These are phyloP conservation scores for Capronia epimyces DNA, from an alignment of 2,329 filamentous ascomycete genomes.

Conservation along the genomic window DNA sequence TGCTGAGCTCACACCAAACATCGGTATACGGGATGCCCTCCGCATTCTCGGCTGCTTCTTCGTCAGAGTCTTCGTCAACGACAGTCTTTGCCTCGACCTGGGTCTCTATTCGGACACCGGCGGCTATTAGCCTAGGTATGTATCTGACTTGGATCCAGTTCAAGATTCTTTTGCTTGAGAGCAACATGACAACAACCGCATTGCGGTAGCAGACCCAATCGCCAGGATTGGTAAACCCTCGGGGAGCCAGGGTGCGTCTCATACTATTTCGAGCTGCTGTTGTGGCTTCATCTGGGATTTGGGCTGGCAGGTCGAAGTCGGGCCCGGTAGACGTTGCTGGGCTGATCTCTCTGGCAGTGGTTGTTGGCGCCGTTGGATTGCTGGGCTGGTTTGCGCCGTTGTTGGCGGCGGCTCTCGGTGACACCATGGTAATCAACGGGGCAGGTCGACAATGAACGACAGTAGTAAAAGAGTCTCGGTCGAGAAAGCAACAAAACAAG, in stretches of 20 bases:
- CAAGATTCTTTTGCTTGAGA: constrained; percentile 16
- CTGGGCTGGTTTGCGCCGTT: not conserved
- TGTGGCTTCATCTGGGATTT: not conserved
- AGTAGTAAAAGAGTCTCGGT: not conserved
- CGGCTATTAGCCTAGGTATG: constrained; percentile 7
- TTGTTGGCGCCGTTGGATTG: not conserved
- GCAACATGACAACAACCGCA: constrained; percentile 13
- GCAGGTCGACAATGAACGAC: not conserved
- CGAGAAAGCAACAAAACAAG: not conserved
- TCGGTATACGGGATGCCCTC: constrained; percentile 8
- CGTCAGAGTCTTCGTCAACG: not conserved
- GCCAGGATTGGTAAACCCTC: constrained; percentile 1
- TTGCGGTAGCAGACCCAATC: constrained; percentile 18
- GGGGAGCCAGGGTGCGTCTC: not conserved
- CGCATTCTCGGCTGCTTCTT: not conserved
- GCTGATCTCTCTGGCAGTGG: not conserved
- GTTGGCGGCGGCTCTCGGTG: not conserved
- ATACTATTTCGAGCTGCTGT: not conserved
- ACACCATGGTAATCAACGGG: not conserved
- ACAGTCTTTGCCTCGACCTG: not conserved
- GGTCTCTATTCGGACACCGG: constrained; percentile 4
- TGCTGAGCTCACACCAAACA: constrained; percentile 16
- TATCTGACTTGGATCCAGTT: constrained; percentile 17
- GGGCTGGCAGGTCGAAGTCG: constrained; percentile 1
- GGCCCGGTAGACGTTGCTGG: constrained; percentile 11